A percentile compares a stretch with the other conserved stretches of the same genome.
phyloP scores from a whole-genome alignment of 257 asterid genomes.

The Ophiorrhiza pumila region DNA sequence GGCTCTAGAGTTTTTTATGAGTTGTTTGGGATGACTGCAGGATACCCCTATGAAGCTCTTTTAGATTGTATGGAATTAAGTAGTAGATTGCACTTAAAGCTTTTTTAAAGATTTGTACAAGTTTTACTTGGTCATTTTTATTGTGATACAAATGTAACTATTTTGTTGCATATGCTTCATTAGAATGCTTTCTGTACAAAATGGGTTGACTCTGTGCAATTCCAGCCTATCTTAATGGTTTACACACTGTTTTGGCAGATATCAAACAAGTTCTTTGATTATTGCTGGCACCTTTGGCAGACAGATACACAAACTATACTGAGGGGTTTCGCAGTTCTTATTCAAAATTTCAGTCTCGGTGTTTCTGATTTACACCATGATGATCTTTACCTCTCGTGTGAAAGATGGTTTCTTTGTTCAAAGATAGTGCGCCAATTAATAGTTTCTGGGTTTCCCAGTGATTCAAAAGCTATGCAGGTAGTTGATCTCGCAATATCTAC shows the following conservation, averaged over 20 bases:
- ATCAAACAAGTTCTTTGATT: constrained; percentile 87
- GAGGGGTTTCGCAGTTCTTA: constrained; percentile 69
- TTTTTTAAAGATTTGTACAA: not conserved
- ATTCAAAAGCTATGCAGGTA: constrained; percentile 74
- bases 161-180: not conserved
- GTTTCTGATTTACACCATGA: constrained; percentile 60
- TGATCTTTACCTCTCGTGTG: constrained; percentile 77
- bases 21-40: not conserved
- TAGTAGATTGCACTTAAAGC: not conserved
- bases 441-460: constrained; percentile 84
- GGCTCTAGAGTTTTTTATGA: not conserved
- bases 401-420: constrained; percentile 95
- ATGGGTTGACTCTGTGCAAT: not conserved
- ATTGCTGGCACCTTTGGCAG: constrained; percentile 99
- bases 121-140: not conserved
- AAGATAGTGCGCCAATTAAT: constrained; percentile 79
- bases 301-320: constrained; percentile 72
- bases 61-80: not conserved
- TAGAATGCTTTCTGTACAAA: not conserved
- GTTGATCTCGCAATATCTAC: constrained; percentile 4
- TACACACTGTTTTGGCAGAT: constrained; percentile 69
- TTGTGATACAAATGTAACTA: not conserved
- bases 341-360: constrained; percentile 48
- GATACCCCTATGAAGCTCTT: constrained; percentile 4
- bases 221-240: constrained; percentile 22